Evolutionary conservation across 768 basidiomycete genomes (phyloP).

Genomic region (Floccularia luteovirens): DNA sequence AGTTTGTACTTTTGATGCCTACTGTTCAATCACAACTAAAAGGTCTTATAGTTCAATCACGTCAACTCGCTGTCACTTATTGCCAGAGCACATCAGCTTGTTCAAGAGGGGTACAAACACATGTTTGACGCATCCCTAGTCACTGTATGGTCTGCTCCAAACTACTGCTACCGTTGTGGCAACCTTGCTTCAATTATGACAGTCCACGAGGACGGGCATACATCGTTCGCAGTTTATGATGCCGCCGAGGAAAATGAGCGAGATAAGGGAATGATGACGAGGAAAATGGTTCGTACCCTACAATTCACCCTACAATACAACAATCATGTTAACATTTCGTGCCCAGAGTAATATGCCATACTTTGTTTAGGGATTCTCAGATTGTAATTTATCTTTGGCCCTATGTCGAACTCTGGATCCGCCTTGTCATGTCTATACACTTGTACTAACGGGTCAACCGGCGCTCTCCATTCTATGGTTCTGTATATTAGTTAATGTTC

Average conservation of each 20-base stretch:
- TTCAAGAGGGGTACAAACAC: constrained; percentile 93
- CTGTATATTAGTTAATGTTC: too few relatives aligned
- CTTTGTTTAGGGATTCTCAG: constrained; percentile 17
- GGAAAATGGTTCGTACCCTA: constrained; percentile 54
- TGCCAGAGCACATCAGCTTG: constrained; percentile 93
- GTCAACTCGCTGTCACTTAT: constrained; percentile 83
- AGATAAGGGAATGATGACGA: constrained; percentile 70
- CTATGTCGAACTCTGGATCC: too few relatives aligned
- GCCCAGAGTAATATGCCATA: constrained; percentile 16
- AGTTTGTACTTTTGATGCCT: constrained; percentile 27
- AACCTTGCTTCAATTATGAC: constrained; percentile 91
- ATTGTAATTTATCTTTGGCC: constrained; percentile 1
- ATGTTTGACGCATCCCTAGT: constrained; percentile 94
- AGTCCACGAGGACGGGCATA: constrained; percentile 57
- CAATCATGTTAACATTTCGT: constrained; percentile 1
- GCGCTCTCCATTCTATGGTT: too few relatives aligned
- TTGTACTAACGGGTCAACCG: too few relatives aligned
- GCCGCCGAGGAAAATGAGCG: constrained; percentile 87
- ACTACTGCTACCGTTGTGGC: constrained; percentile 70
- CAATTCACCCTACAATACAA: background rate
- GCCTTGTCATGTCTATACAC: too few relatives aligned
- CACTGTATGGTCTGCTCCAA: constrained; percentile 90
- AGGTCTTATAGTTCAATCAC: constrained; percentile 72
- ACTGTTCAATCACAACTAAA: background rate
- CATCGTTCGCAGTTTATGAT: constrained; percentile 75